Base-by-base conservation (phyloP, 2,329 filamentous ascomycete genomes). In the Ophiosphaerella korrae region DNA sequence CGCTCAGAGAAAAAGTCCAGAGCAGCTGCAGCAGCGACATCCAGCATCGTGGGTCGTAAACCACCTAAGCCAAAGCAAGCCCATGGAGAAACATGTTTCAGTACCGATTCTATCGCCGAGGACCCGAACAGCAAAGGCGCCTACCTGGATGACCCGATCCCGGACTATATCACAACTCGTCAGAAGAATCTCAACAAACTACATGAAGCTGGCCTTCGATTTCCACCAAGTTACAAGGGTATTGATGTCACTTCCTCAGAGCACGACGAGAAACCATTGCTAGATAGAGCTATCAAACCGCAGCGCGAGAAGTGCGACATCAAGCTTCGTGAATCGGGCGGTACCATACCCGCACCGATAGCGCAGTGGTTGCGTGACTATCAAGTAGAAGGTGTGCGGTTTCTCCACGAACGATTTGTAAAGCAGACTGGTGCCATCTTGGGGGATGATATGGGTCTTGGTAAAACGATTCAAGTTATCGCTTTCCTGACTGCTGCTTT, bases 401-500 rank as follows among this genome's bases (percentile, higher is more conserved):
- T 97, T 64, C 79, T 99, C 7, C 92, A 97, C 69, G 84, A 90
- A 52, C 82, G 90, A 18, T 97, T 97, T 68, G 88, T 97, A 3
- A 93, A 90, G 59, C 94, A 99, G 67, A 88, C 88, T 62, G 94
- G 94, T 1, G 91, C 89, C 1, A 89, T 99, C 18, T 80, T 99
- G 0, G 92, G 93, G 3, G 94, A 99, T 68, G 94, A 99, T 66
- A 99, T 99, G 94, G 94, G 94, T 16, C 75, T 99, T 29, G 94
- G 94, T 0, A 99, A 99, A 74, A 99, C 94, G 0, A 90, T 99
- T 2, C 94, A 99, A 72, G 90, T 99, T 23, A 94, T 92, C 50
- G 89, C 92, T 0, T 97, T 99, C 59, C 78, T 99, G 18, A 90
- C 91, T 0, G 91, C 87, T 1, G 92, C 92, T 0, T 99, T 96